Conservation (phyloP, 805 yeast species). For the Metschnikowia matae region DNA sequence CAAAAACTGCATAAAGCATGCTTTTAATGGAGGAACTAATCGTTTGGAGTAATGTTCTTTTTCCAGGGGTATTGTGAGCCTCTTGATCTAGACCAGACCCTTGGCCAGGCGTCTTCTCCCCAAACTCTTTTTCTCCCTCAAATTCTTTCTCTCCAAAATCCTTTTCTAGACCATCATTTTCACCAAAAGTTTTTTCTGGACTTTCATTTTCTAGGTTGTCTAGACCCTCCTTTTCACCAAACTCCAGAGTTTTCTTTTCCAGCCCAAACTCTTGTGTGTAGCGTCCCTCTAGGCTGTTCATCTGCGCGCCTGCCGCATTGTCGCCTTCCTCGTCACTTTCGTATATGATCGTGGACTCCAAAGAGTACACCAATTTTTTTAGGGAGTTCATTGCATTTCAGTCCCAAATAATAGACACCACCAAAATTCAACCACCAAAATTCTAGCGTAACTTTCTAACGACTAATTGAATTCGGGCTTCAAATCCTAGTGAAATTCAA, state of each 20-base stretch:
- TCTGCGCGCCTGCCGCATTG: neutral
- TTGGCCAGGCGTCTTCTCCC: neutral
- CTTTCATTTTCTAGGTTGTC: conserved; percentile 3
- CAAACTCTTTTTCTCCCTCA: too few relatives aligned
- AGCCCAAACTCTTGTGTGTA: neutral
- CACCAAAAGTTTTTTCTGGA: neutral
- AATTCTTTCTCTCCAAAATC: neutral
- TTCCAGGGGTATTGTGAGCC: neutral
- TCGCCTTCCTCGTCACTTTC: conserved; percentile 1
- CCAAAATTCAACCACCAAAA: too few relatives aligned
- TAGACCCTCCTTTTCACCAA: too few relatives aligned
- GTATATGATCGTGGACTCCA: conserved; percentile 4
- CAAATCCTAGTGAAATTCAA: too few relatives aligned
- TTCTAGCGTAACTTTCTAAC: too few relatives aligned
- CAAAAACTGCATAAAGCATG: conserved; percentile 45
- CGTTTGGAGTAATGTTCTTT: neutral
- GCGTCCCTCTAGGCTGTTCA: neutral
- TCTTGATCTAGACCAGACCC: neutral
- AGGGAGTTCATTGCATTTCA: conserved; percentile 19
- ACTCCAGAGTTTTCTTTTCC: neutral
- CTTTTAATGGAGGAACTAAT: neutral
- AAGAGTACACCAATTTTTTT: conserved; percentile 16
- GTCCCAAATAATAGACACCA: neutral
- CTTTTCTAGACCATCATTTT: neutral
- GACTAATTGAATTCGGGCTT: too few relatives aligned